A percentile compares a stretch with the other conserved stretches of the same genome.
Conservation (phyloP, 2,329 filamentous ascomycete species). For the Ascosphaera apis region DNA sequence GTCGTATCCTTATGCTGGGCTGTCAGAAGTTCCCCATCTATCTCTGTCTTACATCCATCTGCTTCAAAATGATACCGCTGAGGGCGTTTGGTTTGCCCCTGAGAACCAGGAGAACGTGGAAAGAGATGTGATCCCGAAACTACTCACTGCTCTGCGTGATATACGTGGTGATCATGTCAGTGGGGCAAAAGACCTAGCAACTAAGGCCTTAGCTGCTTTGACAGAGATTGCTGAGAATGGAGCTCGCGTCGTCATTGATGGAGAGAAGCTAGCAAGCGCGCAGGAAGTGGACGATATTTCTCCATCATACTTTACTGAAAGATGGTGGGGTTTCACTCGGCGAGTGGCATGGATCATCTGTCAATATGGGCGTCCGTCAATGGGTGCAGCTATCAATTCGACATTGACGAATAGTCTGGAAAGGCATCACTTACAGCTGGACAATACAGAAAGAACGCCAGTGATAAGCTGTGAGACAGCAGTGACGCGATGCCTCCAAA, state of each 20-base stretch:
- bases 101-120: too few species aligned
- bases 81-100: too few species aligned
- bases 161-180: slow-evolving; percentile 35
- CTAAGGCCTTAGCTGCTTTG: slow-evolving; percentile 28
- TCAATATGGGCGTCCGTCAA: slow-evolving; percentile 42
- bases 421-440: too few species aligned
- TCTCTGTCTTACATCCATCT: too few species aligned
- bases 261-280: slow-evolving; percentile 6
- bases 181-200: slow-evolving; percentile 35
- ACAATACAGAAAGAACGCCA: too few species aligned
- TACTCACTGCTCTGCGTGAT: slow-evolving; percentile 24
- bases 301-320: slow-evolving; percentile 8
- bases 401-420: slow-evolving; percentile 26
- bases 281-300: slow-evolving; percentile 3
- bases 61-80: too few species aligned
- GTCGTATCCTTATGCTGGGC: too few species aligned
- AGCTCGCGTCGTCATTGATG: slow-evolving; percentile 7
- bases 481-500: too few species aligned
- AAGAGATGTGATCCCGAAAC: too few species aligned
- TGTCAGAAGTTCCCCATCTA: too few species aligned
- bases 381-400: slow-evolving; percentile 36
- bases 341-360: slow-evolving; percentile 39
- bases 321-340: slow-evolving; percentile 33
- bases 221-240: slow-evolving; percentile 21
- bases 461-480: too few species aligned